phyloP scores from a whole-genome alignment of 1,284 basidiomycete genomes.

The Melanopsichium pennsylvanicum region DNA sequence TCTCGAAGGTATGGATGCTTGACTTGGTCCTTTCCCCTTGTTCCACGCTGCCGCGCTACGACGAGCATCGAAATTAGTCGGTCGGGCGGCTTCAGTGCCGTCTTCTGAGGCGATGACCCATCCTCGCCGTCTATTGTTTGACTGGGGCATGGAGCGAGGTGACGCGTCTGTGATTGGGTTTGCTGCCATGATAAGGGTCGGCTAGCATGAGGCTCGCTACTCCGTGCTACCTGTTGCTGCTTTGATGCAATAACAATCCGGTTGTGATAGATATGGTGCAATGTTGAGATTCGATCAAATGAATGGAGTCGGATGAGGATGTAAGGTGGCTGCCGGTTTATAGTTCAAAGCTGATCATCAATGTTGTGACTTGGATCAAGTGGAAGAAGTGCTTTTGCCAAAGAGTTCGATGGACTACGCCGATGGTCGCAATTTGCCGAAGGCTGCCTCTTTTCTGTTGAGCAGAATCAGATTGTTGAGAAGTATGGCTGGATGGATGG shows the following conservation, averaged over 20 bases:
- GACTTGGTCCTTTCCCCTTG: constrained; percentile 39
- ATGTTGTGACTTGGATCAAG: too few relatives aligned
- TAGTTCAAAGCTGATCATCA: too few relatives aligned
- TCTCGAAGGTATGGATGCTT: constrained; percentile 39
- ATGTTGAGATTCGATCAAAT: too few relatives aligned
- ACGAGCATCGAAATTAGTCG: constrained; percentile 31
- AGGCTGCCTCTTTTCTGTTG: constrained; percentile 1
- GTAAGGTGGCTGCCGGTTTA: too few relatives aligned
- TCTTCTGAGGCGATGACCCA: constrained; percentile 48
- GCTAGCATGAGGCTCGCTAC: too few relatives aligned
- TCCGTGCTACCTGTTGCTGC: too few relatives aligned
- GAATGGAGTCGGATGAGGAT: too few relatives aligned
- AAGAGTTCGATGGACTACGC: too few relatives aligned
- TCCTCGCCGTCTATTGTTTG: constrained; percentile 33
- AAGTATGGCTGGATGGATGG: neutral
- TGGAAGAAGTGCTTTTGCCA: too few relatives aligned
- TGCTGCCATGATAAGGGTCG: neutral
- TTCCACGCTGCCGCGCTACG: constrained; percentile 42
- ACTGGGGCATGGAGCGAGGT: constrained; percentile 3
- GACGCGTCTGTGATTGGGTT: neutral
- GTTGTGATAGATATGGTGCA: too few relatives aligned
- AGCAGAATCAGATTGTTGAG: neutral
- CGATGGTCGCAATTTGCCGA: too few relatives aligned
- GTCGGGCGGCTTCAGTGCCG: constrained; percentile 13
- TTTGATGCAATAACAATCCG: too few relatives aligned